Conservation (phyloP, 768 basidiomycete species). For the Mycena pura region DNA sequence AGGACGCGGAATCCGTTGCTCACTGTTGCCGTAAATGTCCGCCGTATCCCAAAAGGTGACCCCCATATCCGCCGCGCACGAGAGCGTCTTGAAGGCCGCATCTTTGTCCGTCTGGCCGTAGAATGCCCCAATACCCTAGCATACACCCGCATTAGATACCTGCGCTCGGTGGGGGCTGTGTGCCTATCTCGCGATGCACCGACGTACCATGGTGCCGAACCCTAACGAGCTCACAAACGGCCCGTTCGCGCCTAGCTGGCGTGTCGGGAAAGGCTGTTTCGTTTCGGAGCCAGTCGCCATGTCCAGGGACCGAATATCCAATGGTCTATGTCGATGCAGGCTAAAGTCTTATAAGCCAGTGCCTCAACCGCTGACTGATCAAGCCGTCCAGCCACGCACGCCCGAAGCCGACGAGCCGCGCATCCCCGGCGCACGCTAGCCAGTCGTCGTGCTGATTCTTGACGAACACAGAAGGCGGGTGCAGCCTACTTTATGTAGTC, state of each 20-base stretch:
- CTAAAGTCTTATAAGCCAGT: background rate
- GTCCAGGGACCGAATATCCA: no score
- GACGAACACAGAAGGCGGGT: no score
- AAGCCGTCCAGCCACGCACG: constrained; percentile 10
- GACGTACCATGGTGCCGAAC: constrained; percentile 55
- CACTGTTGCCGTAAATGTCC: constrained; percentile 31
- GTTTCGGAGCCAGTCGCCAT: no score
- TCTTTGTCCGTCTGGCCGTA: constrained; percentile 24
- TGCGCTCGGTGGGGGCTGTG: no score
- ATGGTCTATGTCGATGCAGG: background rate
- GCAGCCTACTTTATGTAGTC: no score
- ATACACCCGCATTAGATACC: no score
- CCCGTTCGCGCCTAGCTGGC: constrained; percentile 28
- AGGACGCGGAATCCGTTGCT: constrained; percentile 7
- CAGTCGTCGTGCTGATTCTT: no score
- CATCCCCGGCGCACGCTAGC: constrained; percentile 1
- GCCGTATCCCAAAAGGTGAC: constrained; percentile 31
- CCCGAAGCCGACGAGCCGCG: no score
- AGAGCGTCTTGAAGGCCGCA: constrained; percentile 23
- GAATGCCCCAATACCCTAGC: constrained; percentile 21
- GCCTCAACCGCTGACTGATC: background rate
- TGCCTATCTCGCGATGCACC: no score
- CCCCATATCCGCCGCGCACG: constrained; percentile 25
- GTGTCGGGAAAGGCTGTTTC: constrained; percentile 17
- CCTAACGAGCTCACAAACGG: constrained; percentile 47